Conservation (phyloP, 805 yeast species). For the Priceomyces fermenticarens region DNA sequence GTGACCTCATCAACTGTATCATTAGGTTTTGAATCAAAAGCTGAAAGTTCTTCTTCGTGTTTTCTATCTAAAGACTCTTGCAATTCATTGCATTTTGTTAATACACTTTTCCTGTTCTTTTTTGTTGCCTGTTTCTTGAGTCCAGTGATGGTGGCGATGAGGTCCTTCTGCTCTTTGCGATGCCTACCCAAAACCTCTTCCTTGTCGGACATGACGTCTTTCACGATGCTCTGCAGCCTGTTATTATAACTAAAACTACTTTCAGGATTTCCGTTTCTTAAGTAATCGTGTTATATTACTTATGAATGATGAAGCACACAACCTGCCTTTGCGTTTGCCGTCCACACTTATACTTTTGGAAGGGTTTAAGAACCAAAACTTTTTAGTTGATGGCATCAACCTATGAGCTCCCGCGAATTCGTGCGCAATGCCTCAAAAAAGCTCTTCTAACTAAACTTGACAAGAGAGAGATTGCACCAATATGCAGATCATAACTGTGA, state of each 20-base stretch:
- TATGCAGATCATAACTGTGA: too few relatives aligned
- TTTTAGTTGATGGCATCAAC: too few relatives aligned
- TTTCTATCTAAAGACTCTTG: conserved; percentile 51
- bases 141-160: conserved; percentile 65
- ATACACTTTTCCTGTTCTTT: conserved; percentile 68
- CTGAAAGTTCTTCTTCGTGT: conserved; percentile 53
- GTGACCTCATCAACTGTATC: conserved; percentile 43
- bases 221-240: not conserved
- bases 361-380: too few relatives aligned
- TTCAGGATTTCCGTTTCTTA: too few relatives aligned
- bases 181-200: conserved; percentile 61
- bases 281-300: too few relatives aligned
- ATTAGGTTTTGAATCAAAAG: conserved; percentile 19
- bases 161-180: conserved; percentile 63
- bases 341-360: too few relatives aligned
- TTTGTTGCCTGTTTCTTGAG: conserved; percentile 82
- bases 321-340: too few relatives aligned
- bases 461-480: too few relatives aligned
- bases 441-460: too few relatives aligned
- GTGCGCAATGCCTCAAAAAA: too few relatives aligned
- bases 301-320: too few relatives aligned
- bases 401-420: too few relatives aligned
- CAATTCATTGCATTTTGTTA: conserved; percentile 55
- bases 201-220: conserved; percentile 9
- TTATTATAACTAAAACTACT: not conserved